A percentile compares a stretch with the other conserved stretches of the same genome.
Conservation (phyloP, 495 filamentous ascomycete species). For the Pseudevernia furfuracea region DNA sequence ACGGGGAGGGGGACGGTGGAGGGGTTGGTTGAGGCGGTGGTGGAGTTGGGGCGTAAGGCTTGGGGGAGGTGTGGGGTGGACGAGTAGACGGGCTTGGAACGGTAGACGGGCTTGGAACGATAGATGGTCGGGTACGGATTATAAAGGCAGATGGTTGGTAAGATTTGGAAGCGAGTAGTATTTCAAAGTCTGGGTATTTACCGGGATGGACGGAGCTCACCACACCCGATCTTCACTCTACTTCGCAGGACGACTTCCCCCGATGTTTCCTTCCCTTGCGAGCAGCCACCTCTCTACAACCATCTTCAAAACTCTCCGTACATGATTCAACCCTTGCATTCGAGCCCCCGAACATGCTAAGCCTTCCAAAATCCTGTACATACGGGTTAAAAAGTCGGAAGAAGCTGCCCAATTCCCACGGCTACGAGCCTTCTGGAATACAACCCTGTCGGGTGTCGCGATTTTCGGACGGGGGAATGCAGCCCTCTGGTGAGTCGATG, state of each 20-base stretch:
- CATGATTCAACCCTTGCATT: not conserved
- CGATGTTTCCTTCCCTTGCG: not conserved
- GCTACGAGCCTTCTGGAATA: not conserved
- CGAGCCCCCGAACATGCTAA: not conserved
- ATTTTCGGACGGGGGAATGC: not conserved
- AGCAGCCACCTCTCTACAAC: not conserved
- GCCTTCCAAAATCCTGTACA: not conserved
- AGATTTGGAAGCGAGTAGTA: not conserved
- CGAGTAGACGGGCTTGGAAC: not conserved
- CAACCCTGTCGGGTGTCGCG: not conserved
- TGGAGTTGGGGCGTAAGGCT: slow-evolving; percentile 52
- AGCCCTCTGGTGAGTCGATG: not conserved
- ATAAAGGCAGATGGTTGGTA: not conserved
- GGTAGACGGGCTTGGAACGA: not conserved
- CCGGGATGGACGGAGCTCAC: not conserved
- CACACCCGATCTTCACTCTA: not conserved
- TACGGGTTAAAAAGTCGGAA: not conserved
- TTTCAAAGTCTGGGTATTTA: not conserved
- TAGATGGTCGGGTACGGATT: not conserved
- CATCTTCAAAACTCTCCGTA: not conserved
- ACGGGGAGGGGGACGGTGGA: slow-evolving; percentile 69
- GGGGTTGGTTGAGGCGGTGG: slow-evolving; percentile 64
- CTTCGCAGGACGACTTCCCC: too few relatives aligned
- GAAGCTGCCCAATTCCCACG: not conserved
- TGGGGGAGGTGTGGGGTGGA: slow-evolving; percentile 3